Percentiles rank a stretch among this genome's conserved stretches.
Conservation (phyloP, 495 filamentous ascomycete species). For the Hypoxylon fuscum region DNA sequence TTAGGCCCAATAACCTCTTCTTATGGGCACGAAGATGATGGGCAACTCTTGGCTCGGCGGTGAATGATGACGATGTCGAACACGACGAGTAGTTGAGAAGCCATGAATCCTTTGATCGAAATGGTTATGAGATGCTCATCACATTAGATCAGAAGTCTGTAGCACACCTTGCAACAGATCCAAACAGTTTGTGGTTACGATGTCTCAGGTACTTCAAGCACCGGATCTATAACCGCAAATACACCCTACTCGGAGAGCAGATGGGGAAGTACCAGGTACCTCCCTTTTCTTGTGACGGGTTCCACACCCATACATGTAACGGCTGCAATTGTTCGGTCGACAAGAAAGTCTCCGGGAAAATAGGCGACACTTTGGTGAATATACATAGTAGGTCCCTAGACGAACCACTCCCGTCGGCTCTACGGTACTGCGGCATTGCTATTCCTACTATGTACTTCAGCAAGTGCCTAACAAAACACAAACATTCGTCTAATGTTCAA, state of each 20-base stretch:
- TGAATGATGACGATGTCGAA: conserved; percentile 39
- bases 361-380: conserved; percentile 15
- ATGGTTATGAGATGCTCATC: background rate
- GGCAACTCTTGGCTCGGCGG: conserved; percentile 17
- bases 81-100: conserved; percentile 16
- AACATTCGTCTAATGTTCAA: too few species aligned
- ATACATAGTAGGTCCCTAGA: conserved; percentile 8
- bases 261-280: conserved; percentile 30
- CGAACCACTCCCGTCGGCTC: background rate
- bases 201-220: too few species aligned
- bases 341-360: conserved; percentile 28
- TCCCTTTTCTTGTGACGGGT: background rate
- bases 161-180: too few species aligned
- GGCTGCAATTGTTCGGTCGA: conserved; percentile 32
- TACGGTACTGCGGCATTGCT: too few species aligned
- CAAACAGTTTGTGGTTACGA: too few species aligned
- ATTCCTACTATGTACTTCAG: too few species aligned
- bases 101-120: conserved; percentile 18
- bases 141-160: conserved; percentile 12
- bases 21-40: conserved; percentile 3
- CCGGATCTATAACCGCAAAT: too few species aligned
- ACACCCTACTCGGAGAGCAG: conserved; percentile 18
- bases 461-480: too few species aligned
- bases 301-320: conserved; percentile 5
- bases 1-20: conserved; percentile 28